Base-by-base conservation (phyloP, 139 green algal genomes). In the Tetradesmus obliquus region DNA sequence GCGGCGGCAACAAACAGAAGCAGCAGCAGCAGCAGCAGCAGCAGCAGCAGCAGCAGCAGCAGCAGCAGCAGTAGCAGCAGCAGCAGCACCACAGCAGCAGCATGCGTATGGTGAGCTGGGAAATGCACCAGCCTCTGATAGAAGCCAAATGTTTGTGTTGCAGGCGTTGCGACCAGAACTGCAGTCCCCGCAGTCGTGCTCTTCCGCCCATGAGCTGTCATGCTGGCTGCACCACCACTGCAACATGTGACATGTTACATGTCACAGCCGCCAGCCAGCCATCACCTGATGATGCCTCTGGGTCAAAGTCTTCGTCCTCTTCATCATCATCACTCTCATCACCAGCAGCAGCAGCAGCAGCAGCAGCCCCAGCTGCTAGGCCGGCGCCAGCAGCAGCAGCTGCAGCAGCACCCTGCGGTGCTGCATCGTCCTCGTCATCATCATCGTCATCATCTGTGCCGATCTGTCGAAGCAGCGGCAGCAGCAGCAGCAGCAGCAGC, bases 271-370 rank as follows among this genome's bases (percentile, higher is more conserved):
- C 32, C 32, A 45, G 32, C 32, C 32, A 45, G 32, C 17, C 71
- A n/a, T 79, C n/a, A 82, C 76, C 76, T 82, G 76, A 51, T 55
- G 80, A 9, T 82, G 24, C 66, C 15, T 62, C 74, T 15, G 87
- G 72, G 74, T 91, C 74, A 82, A 76, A 91, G 74, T 86, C 72
- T 19, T 91, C 72, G 19, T 91, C 87, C 8, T 91, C 87, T 22
- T 91, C 87, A 58, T 91, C 87, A 12, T 85, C 74, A 32, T 91
- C 87, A 20, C 74, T n/a, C 19, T 84, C 69, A 3, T 84, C 86
- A 62, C 54, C 81, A 55, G 57, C 66, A 57, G 55, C 86, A 84
- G 19, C 71, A 24, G 19, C 86, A 51, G n/a, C 22, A 22, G 24
- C 76, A 82, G 32, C 84, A 81, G 84, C 51, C 9, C 24, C 32